phyloP scores from a whole-genome alignment of 2,329 filamentous ascomycete species.

The Calonectria hongkongensis region DNA sequence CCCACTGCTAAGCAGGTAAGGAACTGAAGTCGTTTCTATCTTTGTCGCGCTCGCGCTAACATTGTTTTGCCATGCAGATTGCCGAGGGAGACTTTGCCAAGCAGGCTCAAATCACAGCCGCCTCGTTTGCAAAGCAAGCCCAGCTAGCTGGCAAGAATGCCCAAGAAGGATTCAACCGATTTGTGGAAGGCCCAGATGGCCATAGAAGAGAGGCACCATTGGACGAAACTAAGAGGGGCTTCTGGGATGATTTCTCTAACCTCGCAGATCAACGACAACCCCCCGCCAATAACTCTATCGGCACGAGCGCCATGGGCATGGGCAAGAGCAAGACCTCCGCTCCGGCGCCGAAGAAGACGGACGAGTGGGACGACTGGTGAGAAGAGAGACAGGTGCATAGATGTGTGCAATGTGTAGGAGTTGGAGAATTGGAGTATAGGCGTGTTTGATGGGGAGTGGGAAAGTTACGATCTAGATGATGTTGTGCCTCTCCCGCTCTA shows the following conservation, averaged over 20 bases:
- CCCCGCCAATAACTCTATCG: conserved; percentile 69
- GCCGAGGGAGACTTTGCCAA: conserved; percentile 86
- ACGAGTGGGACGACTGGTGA: conserved; percentile 81
- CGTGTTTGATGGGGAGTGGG: conserved; percentile 49
- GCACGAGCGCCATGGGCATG: conserved; percentile 77
- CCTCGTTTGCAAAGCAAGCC: conserved; percentile 80
- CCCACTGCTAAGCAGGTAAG: conserved; percentile 90
- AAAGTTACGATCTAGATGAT: conserved; percentile 41
- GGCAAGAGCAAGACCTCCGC: conserved; percentile 61
- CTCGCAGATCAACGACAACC: conserved; percentile 74
- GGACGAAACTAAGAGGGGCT: conserved; percentile 83
- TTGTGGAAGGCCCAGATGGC: conserved; percentile 84
- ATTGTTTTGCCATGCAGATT: conserved; percentile 70
- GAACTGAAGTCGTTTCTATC: conserved; percentile 11
- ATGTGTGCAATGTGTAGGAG: conserved; percentile 47
- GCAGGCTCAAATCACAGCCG: conserved; percentile 77
- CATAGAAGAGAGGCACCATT: conserved; percentile 64
- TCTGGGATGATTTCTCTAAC: conserved; percentile 93
- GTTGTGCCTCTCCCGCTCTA: conserved; percentile 35
- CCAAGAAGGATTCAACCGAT: conserved; percentile 87
- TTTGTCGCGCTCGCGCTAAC: conserved; percentile 47
- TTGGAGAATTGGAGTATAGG: conserved; percentile 56
- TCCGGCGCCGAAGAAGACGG: conserved; percentile 64
- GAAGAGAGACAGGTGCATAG: conserved; percentile 17
- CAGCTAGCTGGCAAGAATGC: conserved; percentile 83